These are phyloP conservation scores for Penicillium coprophilum DNA, from an alignment of 495 filamentous ascomycete species.

Conservation along the genomic window DNA sequence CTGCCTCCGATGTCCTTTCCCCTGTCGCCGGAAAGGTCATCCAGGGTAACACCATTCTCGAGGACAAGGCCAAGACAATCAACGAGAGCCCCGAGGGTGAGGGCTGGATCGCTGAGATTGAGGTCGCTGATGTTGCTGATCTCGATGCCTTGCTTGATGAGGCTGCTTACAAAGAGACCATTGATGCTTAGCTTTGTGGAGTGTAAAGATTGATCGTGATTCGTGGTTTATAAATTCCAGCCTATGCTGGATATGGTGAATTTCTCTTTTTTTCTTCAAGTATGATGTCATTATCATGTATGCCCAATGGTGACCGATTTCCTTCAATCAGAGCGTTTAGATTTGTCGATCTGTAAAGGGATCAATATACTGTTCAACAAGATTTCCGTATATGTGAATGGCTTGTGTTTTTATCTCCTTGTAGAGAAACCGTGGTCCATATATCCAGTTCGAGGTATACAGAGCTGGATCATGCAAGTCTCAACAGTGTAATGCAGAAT, in stretches of 20 bases:
- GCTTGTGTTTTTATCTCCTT: background rate
- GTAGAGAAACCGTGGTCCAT: background rate
- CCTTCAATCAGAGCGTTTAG: slow-evolving; percentile 31
- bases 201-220: slow-evolving; percentile 14
- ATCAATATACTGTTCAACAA: slow-evolving; percentile 26
- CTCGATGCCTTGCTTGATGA: slow-evolving; percentile 71
- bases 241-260: slow-evolving; percentile 4
- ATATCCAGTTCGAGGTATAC: background rate
- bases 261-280: slow-evolving; percentile 12
- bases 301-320: slow-evolving; percentile 20
- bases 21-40: slow-evolving; percentile 77
- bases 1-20: slow-evolving; percentile 90
- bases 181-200: slow-evolving; percentile 47
- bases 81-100: slow-evolving; percentile 83
- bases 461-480: background rate
- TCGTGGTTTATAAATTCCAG: slow-evolving; percentile 10
- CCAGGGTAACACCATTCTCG: slow-evolving; percentile 66
- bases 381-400: slow-evolving; percentile 4
- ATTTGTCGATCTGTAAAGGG: slow-evolving; percentile 18
- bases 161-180: slow-evolving; percentile 70
- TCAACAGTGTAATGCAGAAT: background rate
- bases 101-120: slow-evolving; percentile 89
- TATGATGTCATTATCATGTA: slow-evolving; percentile 24
- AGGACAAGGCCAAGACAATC: slow-evolving; percentile 81
- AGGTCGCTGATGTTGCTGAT: slow-evolving; percentile 67